Conservation (phyloP, 2,329 filamentous ascomycete species). For the Herpotrichia juniperi region DNA sequence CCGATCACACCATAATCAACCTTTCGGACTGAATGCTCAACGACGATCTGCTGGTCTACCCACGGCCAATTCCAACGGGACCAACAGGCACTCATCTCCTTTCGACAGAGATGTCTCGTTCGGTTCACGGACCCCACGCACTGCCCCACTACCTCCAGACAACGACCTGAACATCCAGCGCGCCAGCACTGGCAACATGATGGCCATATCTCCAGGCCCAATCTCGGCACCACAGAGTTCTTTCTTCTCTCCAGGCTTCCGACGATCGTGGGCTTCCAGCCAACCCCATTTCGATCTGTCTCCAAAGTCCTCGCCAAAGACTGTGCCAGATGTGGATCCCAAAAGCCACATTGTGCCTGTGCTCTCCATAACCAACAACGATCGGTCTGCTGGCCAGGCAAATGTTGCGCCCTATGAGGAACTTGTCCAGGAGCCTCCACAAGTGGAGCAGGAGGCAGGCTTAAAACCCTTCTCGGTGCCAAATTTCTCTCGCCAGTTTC, state of each 20-base stretch:
- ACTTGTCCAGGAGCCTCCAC: slow-evolving; percentile 17
- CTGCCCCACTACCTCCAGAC: slow-evolving; percentile 49
- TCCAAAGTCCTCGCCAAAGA: slow-evolving; percentile 33
- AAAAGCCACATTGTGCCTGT: slow-evolving; percentile 45
- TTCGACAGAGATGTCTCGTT: slow-evolving; percentile 38
- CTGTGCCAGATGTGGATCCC: slow-evolving; percentile 44
- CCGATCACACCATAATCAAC: slow-evolving; percentile 37
- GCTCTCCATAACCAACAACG: slow-evolving; percentile 38
- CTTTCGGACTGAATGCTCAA: slow-evolving; percentile 26
- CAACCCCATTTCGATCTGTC: slow-evolving; percentile 42
- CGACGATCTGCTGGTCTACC: slow-evolving; percentile 40
- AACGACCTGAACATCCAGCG: slow-evolving; percentile 56
- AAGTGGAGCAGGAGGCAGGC: slow-evolving; percentile 16
- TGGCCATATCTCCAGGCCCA: slow-evolving; percentile 50
- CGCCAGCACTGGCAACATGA: slow-evolving; percentile 50
- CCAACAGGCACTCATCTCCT: slow-evolving; percentile 37
- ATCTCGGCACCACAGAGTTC: slow-evolving; percentile 44
- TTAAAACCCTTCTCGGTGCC: slow-evolving; percentile 29
- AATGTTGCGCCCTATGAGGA: slow-evolving; percentile 15
- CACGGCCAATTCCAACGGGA: slow-evolving; percentile 27
- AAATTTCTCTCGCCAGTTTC: slow-evolving; percentile 48
- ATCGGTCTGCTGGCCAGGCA: slow-evolving; percentile 13
- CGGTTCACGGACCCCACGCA: slow-evolving; percentile 43
- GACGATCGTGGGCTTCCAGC: slow-evolving; percentile 48
- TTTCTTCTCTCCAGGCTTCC: slow-evolving; percentile 42